These are phyloP conservation scores for Neopestalotiopsis clavispora DNA, from an alignment of 2,329 filamentous ascomycete species.

Conservation along the genomic window DNA sequence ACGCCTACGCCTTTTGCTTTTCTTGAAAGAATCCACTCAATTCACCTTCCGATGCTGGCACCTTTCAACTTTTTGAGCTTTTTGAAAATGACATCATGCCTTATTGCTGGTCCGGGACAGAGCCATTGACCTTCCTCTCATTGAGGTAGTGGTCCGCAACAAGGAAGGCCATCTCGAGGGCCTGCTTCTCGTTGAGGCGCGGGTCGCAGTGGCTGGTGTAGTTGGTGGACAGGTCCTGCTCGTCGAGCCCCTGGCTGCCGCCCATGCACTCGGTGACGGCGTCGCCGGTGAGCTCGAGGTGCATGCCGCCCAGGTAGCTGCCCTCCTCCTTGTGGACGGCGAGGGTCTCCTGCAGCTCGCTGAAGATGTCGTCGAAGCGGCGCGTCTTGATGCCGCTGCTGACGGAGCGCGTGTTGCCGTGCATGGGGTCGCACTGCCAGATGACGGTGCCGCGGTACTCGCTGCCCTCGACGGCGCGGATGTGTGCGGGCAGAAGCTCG, in stretches of 20 bases:
- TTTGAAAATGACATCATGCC: background rate
- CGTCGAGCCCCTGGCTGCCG: conserved; percentile 83
- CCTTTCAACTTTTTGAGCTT: background rate
- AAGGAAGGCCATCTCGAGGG: conserved; percentile 90
- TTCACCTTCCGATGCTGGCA: background rate
- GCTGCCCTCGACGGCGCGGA: conserved; percentile 83
- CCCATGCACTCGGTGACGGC: conserved; percentile 96
- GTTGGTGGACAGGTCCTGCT: conserved; percentile 86
- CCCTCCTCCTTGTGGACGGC: conserved; percentile 82
- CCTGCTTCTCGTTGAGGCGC: conserved; percentile 95
- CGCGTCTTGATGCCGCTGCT: conserved; percentile 86
- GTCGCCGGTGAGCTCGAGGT: conserved; percentile 94
- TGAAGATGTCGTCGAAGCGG: conserved; percentile 87
- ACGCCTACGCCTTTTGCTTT: background rate
- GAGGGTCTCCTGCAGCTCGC: conserved; percentile 82
- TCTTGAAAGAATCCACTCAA: background rate
- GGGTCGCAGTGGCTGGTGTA: conserved; percentile 98
- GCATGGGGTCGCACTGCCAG: conserved; percentile 99
- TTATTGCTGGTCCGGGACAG: background rate
- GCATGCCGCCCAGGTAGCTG: conserved; percentile 90
- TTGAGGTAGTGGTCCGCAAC: conserved; percentile 78
- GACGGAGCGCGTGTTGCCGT: conserved; percentile 78
- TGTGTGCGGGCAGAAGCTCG: conserved; percentile 79
- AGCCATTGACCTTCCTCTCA: conserved; percentile 31
- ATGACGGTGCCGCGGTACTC: conserved; percentile 73